Base-by-base conservation (phyloP, 257 asterid species). In the Solanum ahanhuiri region DNA sequence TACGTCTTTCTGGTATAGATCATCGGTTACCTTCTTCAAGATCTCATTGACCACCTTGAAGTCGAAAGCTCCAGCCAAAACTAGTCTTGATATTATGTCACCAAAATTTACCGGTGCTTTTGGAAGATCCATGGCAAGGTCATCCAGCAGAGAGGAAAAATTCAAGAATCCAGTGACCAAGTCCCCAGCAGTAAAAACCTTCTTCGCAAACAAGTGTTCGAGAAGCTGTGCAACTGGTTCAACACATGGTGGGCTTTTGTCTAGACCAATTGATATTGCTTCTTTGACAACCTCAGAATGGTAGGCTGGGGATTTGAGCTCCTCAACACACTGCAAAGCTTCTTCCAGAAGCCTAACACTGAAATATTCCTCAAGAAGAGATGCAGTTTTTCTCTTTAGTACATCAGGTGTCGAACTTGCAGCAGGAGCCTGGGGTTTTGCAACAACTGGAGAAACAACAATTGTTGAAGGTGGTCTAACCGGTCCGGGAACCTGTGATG, bases 81-180 rank as follows among this genome's bases (percentile, higher is more conserved):
- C 90, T 4, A 96, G 88, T 37, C 85, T 89, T 7, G 96, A 98
- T 20, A 97, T 83, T 39, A 97, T 93, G 91, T 92, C 96, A 22
- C 98, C 99, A 43, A 96, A 96, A 86, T 90, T 88, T n/a, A 89
- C 86, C 1, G 99, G 99, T 1, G 99, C 98, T 88, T 91, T 97
- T 3, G 99, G 99, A 31, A 97, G 86, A 87, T 97, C 99, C 35
- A 97, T 94, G 85, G 96, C 98, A 0, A 97, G 92, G 84, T 97
- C 99, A 85, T 94, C 99, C 88, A 96, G 87, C 70, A 89, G 14
- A 2, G 89, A 91, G 1, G 96, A 96, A 37, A 92, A 97, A 12
- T 35, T 86, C 34, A 90, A 85, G 54, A 91, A 93, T 23, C 99
- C 99, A 0, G 90, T 57, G 10, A 28, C 81, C 33, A 94, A 86